Percentiles rank a stretch among this genome's conserved stretches.
phyloP scores from a whole-genome alignment of 129 eudicot species.

The Lonicera japonica region DNA sequence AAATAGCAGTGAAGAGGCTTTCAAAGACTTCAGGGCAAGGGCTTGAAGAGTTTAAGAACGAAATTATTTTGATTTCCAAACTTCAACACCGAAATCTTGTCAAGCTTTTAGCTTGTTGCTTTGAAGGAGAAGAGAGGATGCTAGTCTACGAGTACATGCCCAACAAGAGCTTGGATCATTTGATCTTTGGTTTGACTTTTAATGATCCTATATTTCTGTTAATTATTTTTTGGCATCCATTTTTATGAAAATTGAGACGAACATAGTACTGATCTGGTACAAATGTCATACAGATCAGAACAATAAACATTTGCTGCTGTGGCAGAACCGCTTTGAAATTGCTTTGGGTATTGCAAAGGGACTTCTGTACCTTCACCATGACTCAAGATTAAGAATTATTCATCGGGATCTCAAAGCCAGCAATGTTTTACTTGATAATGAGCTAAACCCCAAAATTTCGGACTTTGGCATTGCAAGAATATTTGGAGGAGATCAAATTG shows the following conservation, averaged over 20 bases:
- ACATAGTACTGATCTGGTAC: neutral
- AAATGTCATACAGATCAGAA: conserved; percentile 9
- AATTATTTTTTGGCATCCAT: neutral
- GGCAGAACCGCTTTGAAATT: conserved; percentile 30
- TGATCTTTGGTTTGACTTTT: conserved; percentile 23
- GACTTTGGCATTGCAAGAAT: conserved; percentile 48
- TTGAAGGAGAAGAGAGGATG: conserved; percentile 32
- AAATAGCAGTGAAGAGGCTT: conserved; percentile 40
- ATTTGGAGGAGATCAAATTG: conserved; percentile 30
- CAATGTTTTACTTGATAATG: conserved; percentile 33
- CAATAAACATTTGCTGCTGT: conserved; percentile 13
- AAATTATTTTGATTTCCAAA: conserved; percentile 34
- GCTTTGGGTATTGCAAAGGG: conserved; percentile 41
- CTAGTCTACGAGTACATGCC: conserved; percentile 38
- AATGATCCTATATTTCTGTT: neutral
- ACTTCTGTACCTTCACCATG: conserved; percentile 42
- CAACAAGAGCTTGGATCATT: conserved; percentile 30
- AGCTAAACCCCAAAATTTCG: conserved; percentile 35
- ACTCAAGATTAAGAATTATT: conserved; percentile 37
- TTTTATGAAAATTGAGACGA: neutral
- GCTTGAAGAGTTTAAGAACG: conserved; percentile 28
- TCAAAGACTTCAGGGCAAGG: conserved; percentile 36
- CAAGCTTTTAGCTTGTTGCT: conserved; percentile 35
- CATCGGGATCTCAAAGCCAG: conserved; percentile 48
- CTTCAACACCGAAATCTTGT: conserved; percentile 45